Conservation (phyloP, 1,284 basidiomycete species). For the Ceratorhiza oryzae-sativae region DNA sequence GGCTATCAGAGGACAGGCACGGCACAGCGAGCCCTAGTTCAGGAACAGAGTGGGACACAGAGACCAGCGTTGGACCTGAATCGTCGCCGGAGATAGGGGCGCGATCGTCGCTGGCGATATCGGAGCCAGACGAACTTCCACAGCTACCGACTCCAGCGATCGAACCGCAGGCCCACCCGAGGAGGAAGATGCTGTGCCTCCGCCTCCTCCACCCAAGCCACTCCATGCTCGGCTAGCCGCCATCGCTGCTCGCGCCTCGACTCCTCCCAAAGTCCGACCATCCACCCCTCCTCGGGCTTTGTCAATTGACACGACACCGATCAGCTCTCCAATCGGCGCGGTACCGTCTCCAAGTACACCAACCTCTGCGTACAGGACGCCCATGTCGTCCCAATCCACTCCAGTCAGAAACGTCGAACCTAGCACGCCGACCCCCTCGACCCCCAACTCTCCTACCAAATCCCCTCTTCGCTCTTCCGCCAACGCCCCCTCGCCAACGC, state of each 20-base stretch:
- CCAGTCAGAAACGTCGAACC: constrained; percentile 8
- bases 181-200: not conserved
- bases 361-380: constrained; percentile 38
- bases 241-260: constrained; percentile 43
- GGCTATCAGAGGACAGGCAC: not conserved
- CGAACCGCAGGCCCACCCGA: not conserved
- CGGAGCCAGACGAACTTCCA: constrained; percentile 16
- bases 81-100: constrained; percentile 15
- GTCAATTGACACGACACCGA: constrained; percentile 45
- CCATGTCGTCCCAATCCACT: constrained; percentile 37
- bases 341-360: constrained; percentile 56
- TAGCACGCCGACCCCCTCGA: constrained; percentile 4
- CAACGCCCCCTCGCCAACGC: constrained; percentile 49
- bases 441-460: constrained; percentile 12
- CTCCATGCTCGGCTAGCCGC: constrained; percentile 37
- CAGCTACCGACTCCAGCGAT: constrained; percentile 14
- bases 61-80: constrained; percentile 12
- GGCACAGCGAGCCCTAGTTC: constrained; percentile 9
- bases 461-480: constrained; percentile 17
- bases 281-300: constrained; percentile 44
- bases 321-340: constrained; percentile 44
- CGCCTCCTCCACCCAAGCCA: constrained; percentile 34
- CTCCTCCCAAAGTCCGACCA: constrained; percentile 45
- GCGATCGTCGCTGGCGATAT: not conserved
- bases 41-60: constrained; percentile 21